Evolutionary conservation across 257 asterid species (phyloP), one percentile per base, ranked within the genome.

Genomic region (Verbena officinalis): DNA sequence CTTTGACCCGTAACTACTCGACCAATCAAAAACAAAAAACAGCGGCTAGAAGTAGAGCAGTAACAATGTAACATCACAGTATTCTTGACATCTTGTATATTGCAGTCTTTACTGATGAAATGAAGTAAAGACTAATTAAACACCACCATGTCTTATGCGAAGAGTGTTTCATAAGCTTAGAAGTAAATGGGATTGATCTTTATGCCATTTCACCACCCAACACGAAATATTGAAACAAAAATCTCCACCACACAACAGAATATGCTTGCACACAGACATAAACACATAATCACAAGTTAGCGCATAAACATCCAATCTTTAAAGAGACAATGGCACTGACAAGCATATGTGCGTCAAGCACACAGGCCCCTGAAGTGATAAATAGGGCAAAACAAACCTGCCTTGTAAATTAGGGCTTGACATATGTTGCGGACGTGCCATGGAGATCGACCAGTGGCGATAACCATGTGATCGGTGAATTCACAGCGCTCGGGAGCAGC

Each of bases 351-450:
- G 17, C 12, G 27, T 24, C 31, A 20, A 19, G 16, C 52, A 58
- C 7, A 23, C 7, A 43, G 55, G 23, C 42, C 13, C 58, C 27
- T 14, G 13, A 30, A 15, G 22, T 14, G 13, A 21, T 4, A 56
- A 33, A 22, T 33, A 54, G 42, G 44, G 58, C 48, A 33, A 57
- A 58, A 46, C 40, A 34, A 60, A 79, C 91, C 71, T 80, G 74
- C 98, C 91, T 88, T 70, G 82, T 86, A 84, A 49, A 93, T 53
- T 59, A 90, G 89, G 59, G 99, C 97, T 77, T 90, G 99, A 74
- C 94, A 86, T 67, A 93, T 93, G 27, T 93, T 93, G 30, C 97
- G 91, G 13, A 89, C 98, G 70, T 93, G 98, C 98, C 98, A 92
- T 38, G 92, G 83, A 9, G 98, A 93, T 38, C 96, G 84, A 33